These are phyloP conservation scores for Lenzites betulinus DNA, from an alignment of 768 basidiomycete species.

Conservation along the genomic window DNA sequence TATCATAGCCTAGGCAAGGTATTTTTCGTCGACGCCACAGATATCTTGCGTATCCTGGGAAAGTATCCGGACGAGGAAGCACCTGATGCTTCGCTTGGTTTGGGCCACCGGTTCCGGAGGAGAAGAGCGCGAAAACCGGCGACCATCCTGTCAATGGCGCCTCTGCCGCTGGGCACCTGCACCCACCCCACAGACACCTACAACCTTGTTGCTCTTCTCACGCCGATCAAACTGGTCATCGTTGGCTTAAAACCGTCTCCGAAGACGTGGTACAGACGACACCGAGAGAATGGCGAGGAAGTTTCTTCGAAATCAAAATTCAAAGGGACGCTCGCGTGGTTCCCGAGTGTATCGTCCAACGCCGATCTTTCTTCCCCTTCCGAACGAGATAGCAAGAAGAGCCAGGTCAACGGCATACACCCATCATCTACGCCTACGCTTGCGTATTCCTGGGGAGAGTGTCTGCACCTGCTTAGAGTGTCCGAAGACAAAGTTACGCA, in stretches of 20 bases:
- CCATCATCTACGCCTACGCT: constrained; percentile 54
- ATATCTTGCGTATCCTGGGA: constrained; percentile 91
- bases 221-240: constrained; percentile 87
- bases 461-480: constrained; percentile 65
- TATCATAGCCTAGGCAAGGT: constrained; percentile 94
- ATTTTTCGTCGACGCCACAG: constrained; percentile 91
- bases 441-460: constrained; percentile 83
- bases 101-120: constrained; percentile 40
- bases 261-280: constrained; percentile 86
- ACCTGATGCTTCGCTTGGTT: constrained; percentile 22
- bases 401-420: constrained; percentile 19
- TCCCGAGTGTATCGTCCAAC: constrained; percentile 55
- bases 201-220: constrained; percentile 82
- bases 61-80: constrained; percentile 70
- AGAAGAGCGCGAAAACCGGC: constrained; percentile 52
- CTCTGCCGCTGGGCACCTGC: constrained; percentile 77
- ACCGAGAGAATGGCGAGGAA: constrained; percentile 54
- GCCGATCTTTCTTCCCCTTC: constrained; percentile 18
- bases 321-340: constrained; percentile 80
- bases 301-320: constrained; percentile 44
- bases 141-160: constrained; percentile 75
- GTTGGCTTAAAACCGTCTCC: constrained; percentile 92
- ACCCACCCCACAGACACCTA: constrained; percentile 79
- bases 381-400: constrained; percentile 30
- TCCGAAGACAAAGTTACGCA: constrained; percentile 60